phyloP scores from a whole-genome alignment of 306 rosid species.

The Acacia confusa region DNA sequence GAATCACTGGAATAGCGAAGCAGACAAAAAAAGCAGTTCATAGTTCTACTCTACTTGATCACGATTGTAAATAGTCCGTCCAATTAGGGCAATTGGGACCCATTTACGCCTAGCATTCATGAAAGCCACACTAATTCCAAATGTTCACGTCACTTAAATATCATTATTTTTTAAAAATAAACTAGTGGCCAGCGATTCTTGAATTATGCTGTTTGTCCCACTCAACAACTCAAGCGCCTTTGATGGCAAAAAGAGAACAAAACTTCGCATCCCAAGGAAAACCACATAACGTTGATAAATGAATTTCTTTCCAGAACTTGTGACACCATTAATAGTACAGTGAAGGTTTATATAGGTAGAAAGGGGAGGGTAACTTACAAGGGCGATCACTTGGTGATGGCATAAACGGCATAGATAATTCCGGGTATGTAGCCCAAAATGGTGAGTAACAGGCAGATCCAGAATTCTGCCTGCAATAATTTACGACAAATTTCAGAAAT shows the following conservation, averaged over 20 bases:
- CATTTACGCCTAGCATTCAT: neutral
- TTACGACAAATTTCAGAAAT: too few species aligned
- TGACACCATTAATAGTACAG: neutral
- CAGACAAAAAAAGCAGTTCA: neutral
- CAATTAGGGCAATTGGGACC: neutral
- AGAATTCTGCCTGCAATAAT: too few species aligned
- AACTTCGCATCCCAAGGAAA: neutral
- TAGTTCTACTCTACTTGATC: slow-evolving; percentile 11
- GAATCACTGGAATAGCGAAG: neutral
- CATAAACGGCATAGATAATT: slow-evolving; percentile 67
- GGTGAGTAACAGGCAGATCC: slow-evolving; percentile 82
- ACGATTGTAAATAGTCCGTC: neutral
- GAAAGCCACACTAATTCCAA: neutral
- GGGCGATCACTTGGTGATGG: slow-evolving; percentile 59
- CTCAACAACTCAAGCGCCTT: neutral
- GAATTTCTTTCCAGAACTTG: neutral
- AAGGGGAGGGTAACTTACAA: slow-evolving; percentile 28
- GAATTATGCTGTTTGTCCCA: neutral
- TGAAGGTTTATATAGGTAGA: neutral
- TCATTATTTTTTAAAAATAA: neutral
- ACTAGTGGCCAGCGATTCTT: neutral
- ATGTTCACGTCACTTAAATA: neutral
- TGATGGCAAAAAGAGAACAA: neutral
- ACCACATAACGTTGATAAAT: neutral
- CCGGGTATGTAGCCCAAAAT: slow-evolving; percentile 71